Evolutionary conservation across 2,329 filamentous ascomycete species (phyloP).

Genomic region (Arthroderma sp.): DNA sequence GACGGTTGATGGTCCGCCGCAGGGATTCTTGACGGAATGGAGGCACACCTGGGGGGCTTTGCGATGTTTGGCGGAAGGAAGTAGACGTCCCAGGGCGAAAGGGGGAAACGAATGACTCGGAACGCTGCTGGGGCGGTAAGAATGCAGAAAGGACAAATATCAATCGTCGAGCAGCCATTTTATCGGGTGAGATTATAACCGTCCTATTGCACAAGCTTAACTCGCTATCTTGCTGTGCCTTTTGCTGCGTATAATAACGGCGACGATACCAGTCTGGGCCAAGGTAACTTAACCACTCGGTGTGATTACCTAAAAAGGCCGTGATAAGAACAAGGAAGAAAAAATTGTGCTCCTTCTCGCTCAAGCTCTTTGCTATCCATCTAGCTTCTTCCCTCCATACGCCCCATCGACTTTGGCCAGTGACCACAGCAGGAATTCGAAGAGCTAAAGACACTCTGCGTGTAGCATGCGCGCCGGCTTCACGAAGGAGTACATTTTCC

Average conservation of each 20-base stretch:
- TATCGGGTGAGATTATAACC: slow-evolving; percentile 44
- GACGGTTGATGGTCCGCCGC: slow-evolving; percentile 40
- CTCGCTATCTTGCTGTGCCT: slow-evolving; percentile 34
- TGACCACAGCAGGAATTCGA: slow-evolving; percentile 43
- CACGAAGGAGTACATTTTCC: slow-evolving; percentile 32
- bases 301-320: slow-evolving; percentile 47
- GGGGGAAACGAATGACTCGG: slow-evolving; percentile 26
- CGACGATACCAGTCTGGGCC: slow-evolving; percentile 43
- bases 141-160: slow-evolving; percentile 48
- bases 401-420: slow-evolving; percentile 46
- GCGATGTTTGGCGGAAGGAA: slow-evolving; percentile 37
- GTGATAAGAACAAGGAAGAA: slow-evolving; percentile 48
- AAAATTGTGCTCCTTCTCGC: slow-evolving; percentile 44
- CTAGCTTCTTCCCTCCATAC: slow-evolving; percentile 49
- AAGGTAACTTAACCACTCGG: slow-evolving; percentile 44
- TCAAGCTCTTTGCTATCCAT: slow-evolving; percentile 42
- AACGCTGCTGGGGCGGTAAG: slow-evolving; percentile 36
- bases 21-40: slow-evolving; percentile 40
- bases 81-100: slow-evolving; percentile 29
- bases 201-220: slow-evolving; percentile 40
- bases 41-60: slow-evolving; percentile 39
- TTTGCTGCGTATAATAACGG: slow-evolving; percentile 39
- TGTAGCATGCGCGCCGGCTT: slow-evolving; percentile 34
- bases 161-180: slow-evolving; percentile 45
- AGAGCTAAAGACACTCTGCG: slow-evolving; percentile 41